These are phyloP conservation scores for Spencermartinsiella ligniputridi DNA, from an alignment of 1,139 yeast genomes.

Conservation along the genomic window DNA sequence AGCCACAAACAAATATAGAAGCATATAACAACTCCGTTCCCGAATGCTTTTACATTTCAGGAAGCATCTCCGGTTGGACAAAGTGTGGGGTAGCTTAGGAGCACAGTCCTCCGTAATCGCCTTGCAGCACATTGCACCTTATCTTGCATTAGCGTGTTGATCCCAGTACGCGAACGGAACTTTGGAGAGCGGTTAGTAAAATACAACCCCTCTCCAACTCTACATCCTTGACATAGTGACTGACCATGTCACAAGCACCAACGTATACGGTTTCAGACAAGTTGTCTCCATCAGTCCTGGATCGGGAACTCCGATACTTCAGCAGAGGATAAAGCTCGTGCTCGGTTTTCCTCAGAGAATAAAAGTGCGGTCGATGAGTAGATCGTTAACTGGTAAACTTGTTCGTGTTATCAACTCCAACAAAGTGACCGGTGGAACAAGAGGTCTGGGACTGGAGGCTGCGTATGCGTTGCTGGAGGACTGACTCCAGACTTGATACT, in stretches of 20 bases:
- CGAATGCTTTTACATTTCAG: neutral
- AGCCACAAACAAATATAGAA: too few relatives aligned
- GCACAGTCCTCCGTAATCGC: neutral
- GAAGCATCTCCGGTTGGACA: neutral
- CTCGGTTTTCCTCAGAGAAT: conserved; percentile 11
- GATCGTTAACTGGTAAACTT: neutral
- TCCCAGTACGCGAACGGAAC: too few relatives aligned
- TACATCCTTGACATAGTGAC: too few relatives aligned
- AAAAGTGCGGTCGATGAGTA: conserved; percentile 11
- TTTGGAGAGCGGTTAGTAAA: too few relatives aligned
- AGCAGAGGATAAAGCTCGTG: conserved; percentile 9
- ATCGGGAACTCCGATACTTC: neutral
- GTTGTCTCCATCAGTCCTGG: too few relatives aligned
- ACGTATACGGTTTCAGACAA: too few relatives aligned
- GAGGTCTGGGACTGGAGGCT: conserved; percentile 14
- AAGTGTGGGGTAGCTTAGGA: neutral
- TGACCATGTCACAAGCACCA: too few relatives aligned
- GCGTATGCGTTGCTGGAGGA: conserved; percentile 16
- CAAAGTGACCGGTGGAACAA: conserved; percentile 13
- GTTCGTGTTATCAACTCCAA: neutral
- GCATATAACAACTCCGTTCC: too few relatives aligned
- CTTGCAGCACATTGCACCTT: too few relatives aligned
- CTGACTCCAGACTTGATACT: conserved; percentile 9
- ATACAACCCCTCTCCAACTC: too few relatives aligned
- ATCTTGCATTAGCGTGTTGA: too few relatives aligned